Evolutionary conservation across 2,329 filamentous ascomycete species (phyloP).

Genomic region (Thelonectria olida): DNA sequence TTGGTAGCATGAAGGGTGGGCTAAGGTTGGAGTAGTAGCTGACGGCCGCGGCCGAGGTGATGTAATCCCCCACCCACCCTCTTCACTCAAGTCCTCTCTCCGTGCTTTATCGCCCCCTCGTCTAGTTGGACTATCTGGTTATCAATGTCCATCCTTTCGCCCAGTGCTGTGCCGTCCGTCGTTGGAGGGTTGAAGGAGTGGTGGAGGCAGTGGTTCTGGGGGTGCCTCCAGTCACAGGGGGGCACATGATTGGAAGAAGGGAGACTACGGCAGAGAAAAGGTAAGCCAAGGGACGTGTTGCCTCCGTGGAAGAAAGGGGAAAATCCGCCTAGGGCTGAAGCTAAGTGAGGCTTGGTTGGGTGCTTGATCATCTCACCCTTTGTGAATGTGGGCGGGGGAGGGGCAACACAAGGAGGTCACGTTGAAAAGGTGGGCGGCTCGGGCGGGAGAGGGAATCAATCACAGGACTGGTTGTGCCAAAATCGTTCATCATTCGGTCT

Average conservation of each 20-base stretch:
- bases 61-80: constrained; percentile 10
- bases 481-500: neutral
- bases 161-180: too few relatives aligned
- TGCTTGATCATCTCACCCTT: constrained; percentile 12
- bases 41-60: constrained; percentile 12
- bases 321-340: constrained; percentile 4
- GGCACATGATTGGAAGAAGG: neutral
- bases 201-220: neutral
- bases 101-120: neutral
- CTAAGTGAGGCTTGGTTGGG: constrained; percentile 8
- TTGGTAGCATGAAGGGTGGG: too few relatives aligned
- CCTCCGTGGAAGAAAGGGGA: neutral
- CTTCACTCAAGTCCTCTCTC: neutral
- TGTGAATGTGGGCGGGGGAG: neutral
- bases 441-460: neutral
- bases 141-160: too few relatives aligned
- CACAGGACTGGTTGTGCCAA: too few relatives aligned
- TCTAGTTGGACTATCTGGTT: too few relatives aligned
- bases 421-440: neutral
- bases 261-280: neutral
- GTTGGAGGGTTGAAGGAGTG: neutral
- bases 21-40: neutral
- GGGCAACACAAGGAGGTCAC: neutral
- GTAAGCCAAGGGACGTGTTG: neutral
- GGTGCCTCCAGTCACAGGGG: neutral